Evolutionary conservation across 345 rosid species (phyloP), one percentile per base, ranked within the genome.

Genomic region (Boechera divaricarpa): DNA sequence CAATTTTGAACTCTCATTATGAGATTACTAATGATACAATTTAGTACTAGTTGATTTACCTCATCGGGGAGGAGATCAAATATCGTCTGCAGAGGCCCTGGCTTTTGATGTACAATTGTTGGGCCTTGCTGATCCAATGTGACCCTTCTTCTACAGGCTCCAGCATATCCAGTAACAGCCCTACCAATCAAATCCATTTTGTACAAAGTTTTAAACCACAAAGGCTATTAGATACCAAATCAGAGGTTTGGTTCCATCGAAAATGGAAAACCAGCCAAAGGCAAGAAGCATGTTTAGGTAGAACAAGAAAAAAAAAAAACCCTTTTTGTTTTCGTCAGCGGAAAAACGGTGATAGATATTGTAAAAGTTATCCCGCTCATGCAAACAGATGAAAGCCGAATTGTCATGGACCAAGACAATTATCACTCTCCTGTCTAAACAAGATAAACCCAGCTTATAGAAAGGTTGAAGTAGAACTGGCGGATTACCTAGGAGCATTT

Each of bases 41-140:
- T 75, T 60, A 55, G 33, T 42, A 80, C 52, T 68, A 38, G 26
- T 59, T 63, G 63, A 63, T 85, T 79, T 69, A 80, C 98, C 94
- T 95, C 99, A 71, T 92, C 98, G 9, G 96, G 93, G 41, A 79
- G 91, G 83, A 95, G 96, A 75, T 83, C 74, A 86, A 95, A 91
- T 79, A 95, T 92, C 56, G 97, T 95, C 79, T 95, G 99, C 77
- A 92, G 63, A 60, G 98, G 91, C 47, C 99, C 99, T 48, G 99
- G 96, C 84, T 91, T 95, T 85, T 83, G 99, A 82, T 92, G 91
- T 67, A 92, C 99, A 87, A 90, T 90, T 5, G 97, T 92, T 9
- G 96, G 97, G 26, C 97, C 98, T 75, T 85, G 92, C 79, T 87
- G 85, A 79, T 92, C 97, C 71, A 71, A 61, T 33, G 93, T 74